Evolutionary conservation across 106 monocot species (phyloP), one percentile per base, ranked within the genome.

Genomic region (Acanthochlamys bracteata): DNA sequence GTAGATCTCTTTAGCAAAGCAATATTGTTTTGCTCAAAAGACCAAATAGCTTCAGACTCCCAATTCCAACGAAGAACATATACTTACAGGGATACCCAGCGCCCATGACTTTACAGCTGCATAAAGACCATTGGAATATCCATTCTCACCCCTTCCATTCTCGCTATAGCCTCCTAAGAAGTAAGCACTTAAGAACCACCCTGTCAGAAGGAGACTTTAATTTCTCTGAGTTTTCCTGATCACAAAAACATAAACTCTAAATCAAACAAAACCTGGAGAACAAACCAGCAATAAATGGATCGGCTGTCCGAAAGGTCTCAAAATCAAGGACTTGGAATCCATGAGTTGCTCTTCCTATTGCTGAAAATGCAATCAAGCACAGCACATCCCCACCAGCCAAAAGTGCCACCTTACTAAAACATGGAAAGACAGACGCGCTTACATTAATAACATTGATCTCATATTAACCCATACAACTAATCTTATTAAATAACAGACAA

Each of bases 321-420:
- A 76, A 49, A 45, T 89, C 89, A 55, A 79, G 8, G 45, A 86
- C 71, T 39, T 80, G 72, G n/a, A 86, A 64, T 8, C 89, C 93
- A 79, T 93, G 93, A 75, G 70, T 89, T 66, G 84, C 82, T 67
- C 93, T 80, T 42, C 93, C 93, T n/a, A 94, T 63, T 3, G 83
- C 83, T 17, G 93, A 83, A 72, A 94, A 94, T 8, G 74, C 21
- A 11, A 94, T 81, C 24, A 94, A 72, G 71, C 81, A 86, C 66
- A 89, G 55, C 4, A 77, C 72, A 57, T 89, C 93, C 21, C 93
- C 89, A 19, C 86, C 77, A 0, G 84, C 81, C 53, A 94, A 54
- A 67, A 94, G 63, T 14, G 72, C 86, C 63, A 94, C 74, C 74
- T 72, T 77, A 71, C 89, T 93, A 79, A 59, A 70, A 68, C 4